A percentile compares a stretch with the other conserved stretches of the same genome.
Conservation (phyloP, 2,329 filamentous ascomycete species). For the Shiraia sp. region DNA sequence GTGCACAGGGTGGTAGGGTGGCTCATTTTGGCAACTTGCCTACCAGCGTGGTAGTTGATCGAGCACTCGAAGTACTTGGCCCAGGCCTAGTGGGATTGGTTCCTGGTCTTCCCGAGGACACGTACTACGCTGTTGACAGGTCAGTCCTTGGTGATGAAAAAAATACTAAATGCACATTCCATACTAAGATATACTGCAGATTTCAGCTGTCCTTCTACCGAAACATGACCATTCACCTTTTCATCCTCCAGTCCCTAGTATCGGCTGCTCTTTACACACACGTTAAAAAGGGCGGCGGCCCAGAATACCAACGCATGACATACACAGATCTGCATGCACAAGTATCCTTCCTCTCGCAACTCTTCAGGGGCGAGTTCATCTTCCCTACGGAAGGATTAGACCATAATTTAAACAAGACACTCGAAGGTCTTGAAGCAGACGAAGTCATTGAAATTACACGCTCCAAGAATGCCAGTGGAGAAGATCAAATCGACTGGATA, state of each 20-base stretch:
- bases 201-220: constrained; percentile 98
- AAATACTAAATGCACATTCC: background rate
- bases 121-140: constrained; percentile 91
- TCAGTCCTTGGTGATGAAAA: constrained; percentile 10
- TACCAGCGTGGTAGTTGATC: constrained; percentile 80
- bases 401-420: constrained; percentile 78
- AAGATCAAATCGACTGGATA: constrained; percentile 62
- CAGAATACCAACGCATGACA: constrained; percentile 75
- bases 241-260: constrained; percentile 90
- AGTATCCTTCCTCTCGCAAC: constrained; percentile 82
- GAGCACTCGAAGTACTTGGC: constrained; percentile 88
- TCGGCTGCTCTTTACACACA: constrained; percentile 87
- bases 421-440: constrained; percentile 77
- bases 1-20: constrained; percentile 85
- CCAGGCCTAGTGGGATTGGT: constrained; percentile 83
- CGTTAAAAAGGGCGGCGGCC: constrained; percentile 89
- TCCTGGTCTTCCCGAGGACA: constrained; percentile 81
- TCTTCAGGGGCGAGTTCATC: constrained; percentile 97
- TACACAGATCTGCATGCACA: constrained; percentile 76
- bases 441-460: constrained; percentile 72
- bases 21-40: constrained; percentile 87
- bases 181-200: constrained; percentile 27
- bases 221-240: constrained; percentile 99
- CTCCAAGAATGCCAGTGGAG: constrained; percentile 35
- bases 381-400: constrained; percentile 85